Conservation (phyloP, 805 yeast genomes). For the Metschnikowia rubicola region DNA sequence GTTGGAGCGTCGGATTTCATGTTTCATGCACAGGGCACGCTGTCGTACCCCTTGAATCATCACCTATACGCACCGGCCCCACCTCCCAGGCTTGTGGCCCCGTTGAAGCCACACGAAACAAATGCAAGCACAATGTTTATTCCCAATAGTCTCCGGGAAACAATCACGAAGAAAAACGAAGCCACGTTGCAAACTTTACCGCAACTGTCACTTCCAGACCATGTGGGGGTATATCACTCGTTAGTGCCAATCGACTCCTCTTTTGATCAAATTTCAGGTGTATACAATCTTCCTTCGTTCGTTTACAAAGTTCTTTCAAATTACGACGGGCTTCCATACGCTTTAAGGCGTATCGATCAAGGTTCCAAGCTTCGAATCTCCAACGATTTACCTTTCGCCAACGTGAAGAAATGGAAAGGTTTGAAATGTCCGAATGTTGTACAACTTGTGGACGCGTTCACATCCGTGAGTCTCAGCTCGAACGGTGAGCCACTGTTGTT, state of each 20-base stretch:
- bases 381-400: slow-evolving; percentile 57
- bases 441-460: slow-evolving; percentile 73
- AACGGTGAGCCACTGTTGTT: slow-evolving; percentile 52
- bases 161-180: slow-evolving; percentile 68
- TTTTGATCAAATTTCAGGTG: slow-evolving; percentile 29
- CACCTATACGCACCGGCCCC: slow-evolving; percentile 90
- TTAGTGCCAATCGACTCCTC: slow-evolving; percentile 71
- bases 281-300: slow-evolving; percentile 55
- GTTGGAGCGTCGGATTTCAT: slow-evolving; percentile 12
- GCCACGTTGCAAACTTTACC: slow-evolving; percentile 71
- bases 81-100: slow-evolving; percentile 62
- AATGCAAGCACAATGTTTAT: slow-evolving; percentile 68
- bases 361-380: slow-evolving; percentile 17
- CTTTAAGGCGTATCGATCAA: slow-evolving; percentile 66
- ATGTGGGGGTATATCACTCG: slow-evolving; percentile 67
- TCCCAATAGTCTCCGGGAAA: slow-evolving; percentile 67
- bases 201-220: slow-evolving; percentile 49
- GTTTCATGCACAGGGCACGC: slow-evolving; percentile 14
- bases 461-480: slow-evolving; percentile 83
- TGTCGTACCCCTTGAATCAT: slow-evolving; percentile 59
- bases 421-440: slow-evolving; percentile 57
- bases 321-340: slow-evolving; percentile 72
- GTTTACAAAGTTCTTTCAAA: slow-evolving; percentile 80
- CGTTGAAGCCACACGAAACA: slow-evolving; percentile 68
- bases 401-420: slow-evolving; percentile 65